Evolutionary conservation across 768 basidiomycete genomes (phyloP).

Genomic region (Calocybe indica): DNA sequence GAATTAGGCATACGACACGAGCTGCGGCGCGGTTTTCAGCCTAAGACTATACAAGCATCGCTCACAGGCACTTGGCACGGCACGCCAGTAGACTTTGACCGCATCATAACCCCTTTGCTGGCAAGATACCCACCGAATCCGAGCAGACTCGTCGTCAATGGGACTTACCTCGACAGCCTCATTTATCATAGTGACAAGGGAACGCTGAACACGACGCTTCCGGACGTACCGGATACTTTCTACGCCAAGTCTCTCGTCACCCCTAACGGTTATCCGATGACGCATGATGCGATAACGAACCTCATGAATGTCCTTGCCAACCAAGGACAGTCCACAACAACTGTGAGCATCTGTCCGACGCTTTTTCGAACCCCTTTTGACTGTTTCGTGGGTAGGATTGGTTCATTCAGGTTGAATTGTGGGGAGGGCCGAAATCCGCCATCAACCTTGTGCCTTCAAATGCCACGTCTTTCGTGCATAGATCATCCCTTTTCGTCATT

Average conservation of each 20-base stretch:
- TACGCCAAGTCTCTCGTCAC: background rate
- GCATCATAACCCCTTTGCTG: background rate
- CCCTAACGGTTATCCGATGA: background rate
- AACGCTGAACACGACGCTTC: background rate
- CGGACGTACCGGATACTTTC: background rate
- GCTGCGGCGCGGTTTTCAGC: background rate
- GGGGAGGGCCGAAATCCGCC: background rate
- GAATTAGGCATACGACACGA: background rate
- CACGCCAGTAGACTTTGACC: background rate
- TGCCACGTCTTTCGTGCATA: background rate
- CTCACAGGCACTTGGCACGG: background rate
- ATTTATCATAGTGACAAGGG: background rate
- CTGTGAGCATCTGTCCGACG: background rate
- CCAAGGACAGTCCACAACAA: background rate
- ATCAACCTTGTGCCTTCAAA: background rate
- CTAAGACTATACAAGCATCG: background rate
- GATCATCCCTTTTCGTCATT: background rate
- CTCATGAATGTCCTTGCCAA: background rate
- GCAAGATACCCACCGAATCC: background rate
- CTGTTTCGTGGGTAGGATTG: background rate
- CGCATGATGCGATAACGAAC: background rate
- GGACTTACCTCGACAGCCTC: background rate
- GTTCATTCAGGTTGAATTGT: background rate
- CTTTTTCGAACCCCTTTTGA: background rate
- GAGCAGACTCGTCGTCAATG: background rate